Percentiles rank a stretch among this genome's conserved stretches.
These are phyloP conservation scores for Abelmoschus esculentus DNA, from an alignment of 345 rosid species.

Conservation along the genomic window DNA sequence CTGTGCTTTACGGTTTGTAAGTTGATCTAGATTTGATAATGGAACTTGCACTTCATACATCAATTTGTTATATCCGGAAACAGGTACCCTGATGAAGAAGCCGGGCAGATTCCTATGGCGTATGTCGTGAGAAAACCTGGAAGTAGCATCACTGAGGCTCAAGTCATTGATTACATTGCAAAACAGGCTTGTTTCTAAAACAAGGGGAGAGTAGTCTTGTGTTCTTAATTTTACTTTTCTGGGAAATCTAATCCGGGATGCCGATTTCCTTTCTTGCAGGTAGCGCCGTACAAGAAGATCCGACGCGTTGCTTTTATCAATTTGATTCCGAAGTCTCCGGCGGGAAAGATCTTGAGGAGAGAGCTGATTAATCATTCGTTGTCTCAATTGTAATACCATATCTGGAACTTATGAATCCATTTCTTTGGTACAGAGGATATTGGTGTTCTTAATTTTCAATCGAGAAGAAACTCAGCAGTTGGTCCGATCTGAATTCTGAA, in stretches of 20 bases:
- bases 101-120: slow-evolving; percentile 93
- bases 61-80: slow-evolving; percentile 1
- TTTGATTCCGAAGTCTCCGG: slow-evolving; percentile 60
- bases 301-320: slow-evolving; percentile 58
- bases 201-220: neutral
- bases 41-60: neutral
- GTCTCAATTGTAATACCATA: slow-evolving; percentile 29
- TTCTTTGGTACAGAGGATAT: neutral
- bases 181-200: slow-evolving; percentile 44
- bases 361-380: slow-evolving; percentile 44
- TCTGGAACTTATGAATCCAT: neutral
- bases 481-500: too few relatives aligned
- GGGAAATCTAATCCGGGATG: neutral
- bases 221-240: neutral
- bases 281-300: slow-evolving; percentile 81
- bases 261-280: slow-evolving; percentile 32
- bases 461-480: too few relatives aligned
- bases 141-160: slow-evolving; percentile 40
- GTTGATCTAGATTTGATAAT: neutral
- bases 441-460: too few relatives aligned
- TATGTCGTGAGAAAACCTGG: slow-evolving; percentile 78
- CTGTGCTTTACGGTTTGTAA: too few relatives aligned
- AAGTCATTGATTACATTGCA: slow-evolving; percentile 59
- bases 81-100: slow-evolving; percentile 90
- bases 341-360: slow-evolving; percentile 81